Conservation (phyloP, 2,329 filamentous ascomycete genomes). For the Colletotrichum agaves region DNA sequence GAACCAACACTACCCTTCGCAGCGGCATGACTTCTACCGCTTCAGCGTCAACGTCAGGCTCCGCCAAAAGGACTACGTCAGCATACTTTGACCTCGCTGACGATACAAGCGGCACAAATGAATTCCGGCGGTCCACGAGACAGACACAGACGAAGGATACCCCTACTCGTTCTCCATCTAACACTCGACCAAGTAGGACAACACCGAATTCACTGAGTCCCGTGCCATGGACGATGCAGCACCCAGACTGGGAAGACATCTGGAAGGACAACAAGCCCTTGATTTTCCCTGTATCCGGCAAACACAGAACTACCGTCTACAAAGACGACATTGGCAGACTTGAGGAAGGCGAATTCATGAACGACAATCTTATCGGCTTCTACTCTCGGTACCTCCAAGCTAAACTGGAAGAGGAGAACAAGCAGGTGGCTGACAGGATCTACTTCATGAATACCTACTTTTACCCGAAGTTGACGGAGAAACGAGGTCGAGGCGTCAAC, state of each 20-base stretch:
- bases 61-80: not conserved
- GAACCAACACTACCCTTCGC: not conserved
- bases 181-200: not conserved
- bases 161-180: not conserved
- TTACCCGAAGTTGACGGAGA: constrained; percentile 79
- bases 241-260: constrained; percentile 61
- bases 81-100: not conserved
- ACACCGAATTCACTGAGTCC: constrained; percentile 37
- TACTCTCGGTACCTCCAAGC: constrained; percentile 81
- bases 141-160: constrained; percentile 11
- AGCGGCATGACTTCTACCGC: constrained; percentile 14
- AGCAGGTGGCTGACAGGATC: constrained; percentile 70
- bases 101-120: not conserved
- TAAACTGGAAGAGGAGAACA: constrained; percentile 63
- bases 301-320: constrained; percentile 73
- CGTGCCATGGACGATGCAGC: constrained; percentile 60
- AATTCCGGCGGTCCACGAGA: not conserved
- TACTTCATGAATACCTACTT: constrained; percentile 96
- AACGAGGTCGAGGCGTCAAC: constrained; percentile 71
- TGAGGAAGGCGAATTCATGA: constrained; percentile 86
- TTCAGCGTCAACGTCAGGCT: not conserved
- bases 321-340: constrained; percentile 80
- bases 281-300: constrained; percentile 68
- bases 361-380: constrained; percentile 92
- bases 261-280: constrained; percentile 68